Base-by-base conservation (phyloP, 257 asterid genomes). In the Ilex asprella region DNA sequence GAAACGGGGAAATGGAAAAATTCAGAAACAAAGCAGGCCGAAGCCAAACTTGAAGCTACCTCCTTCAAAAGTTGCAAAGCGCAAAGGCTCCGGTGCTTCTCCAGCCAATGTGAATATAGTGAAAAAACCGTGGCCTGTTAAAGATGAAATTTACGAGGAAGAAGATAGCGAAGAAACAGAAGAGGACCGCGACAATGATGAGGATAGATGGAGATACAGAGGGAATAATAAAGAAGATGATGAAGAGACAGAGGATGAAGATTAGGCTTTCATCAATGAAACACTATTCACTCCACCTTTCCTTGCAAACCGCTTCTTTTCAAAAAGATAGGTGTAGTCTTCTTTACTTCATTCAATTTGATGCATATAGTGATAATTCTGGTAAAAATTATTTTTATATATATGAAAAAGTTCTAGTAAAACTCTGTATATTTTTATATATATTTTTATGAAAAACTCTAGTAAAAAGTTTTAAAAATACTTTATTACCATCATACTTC, bases 141-240 rank as follows among this genome's bases (percentile, higher is more conserved):
- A 87, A 56, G 95, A 82, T 69, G 92, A 76, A 31, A 66, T 64
- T 15, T 83, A 64, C 1, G 81, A 82, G 3, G 96, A 87, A 65
- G 96, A 91, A 76, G 99, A 93, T 75, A 93, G 99, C 60, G 99
- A 93, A 74, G 97, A 93, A 72, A 93, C 99, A 0, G 99, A 93
- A 67, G 97, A 93, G 82, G 99, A 93, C 63, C 60, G 92, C 1
- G 97, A 93, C 5, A 85, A 81, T 64, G 78, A 74, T 0, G 89
- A 78, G 31, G 96, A 79, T 13, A 93, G 86, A 41, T 89, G 91
- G 97, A 82, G 94, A 70, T 85, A 89, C 39, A 82, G 79, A 11
- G 84, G 64, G 9, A 77, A 81, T 16, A 83, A 83, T 21, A 1
- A 21, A 21, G 27, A 21, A 6, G 54, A 91, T n/a, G 96, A 91